Percentiles rank a stretch among this genome's conserved stretches.
Evolutionary conservation across 768 basidiomycete genomes (phyloP).

Genomic region (Leccinum variicolor): DNA sequence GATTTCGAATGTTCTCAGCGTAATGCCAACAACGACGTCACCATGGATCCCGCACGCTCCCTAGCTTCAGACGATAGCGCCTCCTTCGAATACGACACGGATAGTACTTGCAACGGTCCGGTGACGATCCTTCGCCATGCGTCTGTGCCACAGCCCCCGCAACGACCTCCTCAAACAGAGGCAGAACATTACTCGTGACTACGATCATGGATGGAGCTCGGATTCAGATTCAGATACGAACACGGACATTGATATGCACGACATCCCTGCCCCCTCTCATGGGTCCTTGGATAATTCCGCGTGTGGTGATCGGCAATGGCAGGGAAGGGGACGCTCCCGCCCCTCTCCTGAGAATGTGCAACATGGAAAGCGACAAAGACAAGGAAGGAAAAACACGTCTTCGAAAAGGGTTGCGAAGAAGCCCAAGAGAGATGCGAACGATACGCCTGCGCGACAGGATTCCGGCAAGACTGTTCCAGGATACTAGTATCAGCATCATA

Average conservation of each 20-base stretch:
- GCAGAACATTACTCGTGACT: conserved; percentile 4
- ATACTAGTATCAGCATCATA: background rate
- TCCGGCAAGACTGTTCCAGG: background rate
- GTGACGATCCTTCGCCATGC: background rate
- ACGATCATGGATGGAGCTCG: conserved; percentile 4
- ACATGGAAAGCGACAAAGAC: conserved; percentile 14
- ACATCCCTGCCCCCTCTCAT: conserved; percentile 1
- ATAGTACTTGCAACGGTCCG: conserved; percentile 14
- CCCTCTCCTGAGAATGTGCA: conserved; percentile 5
- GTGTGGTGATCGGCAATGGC: conserved; percentile 4
- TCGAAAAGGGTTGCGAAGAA: conserved; percentile 8
- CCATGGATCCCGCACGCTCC: background rate
- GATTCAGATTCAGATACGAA: conserved; percentile 14
- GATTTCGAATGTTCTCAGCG: too few species aligned
- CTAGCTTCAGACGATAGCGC: conserved; percentile 6
- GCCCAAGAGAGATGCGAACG: conserved; percentile 7
- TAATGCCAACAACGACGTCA: background rate
- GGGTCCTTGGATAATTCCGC: conserved; percentile 20
- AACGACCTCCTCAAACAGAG: background rate
- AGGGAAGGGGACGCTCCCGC: background rate
- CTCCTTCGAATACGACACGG: conserved; percentile 21
- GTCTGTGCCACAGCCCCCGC: background rate
- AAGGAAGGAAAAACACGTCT: conserved; percentile 1
- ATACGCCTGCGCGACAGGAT: conserved; percentile 7
- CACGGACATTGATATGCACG: conserved; percentile 14